phyloP scores from a whole-genome alignment of 345 rosid genomes.

The Stellera chamaejasme region DNA sequence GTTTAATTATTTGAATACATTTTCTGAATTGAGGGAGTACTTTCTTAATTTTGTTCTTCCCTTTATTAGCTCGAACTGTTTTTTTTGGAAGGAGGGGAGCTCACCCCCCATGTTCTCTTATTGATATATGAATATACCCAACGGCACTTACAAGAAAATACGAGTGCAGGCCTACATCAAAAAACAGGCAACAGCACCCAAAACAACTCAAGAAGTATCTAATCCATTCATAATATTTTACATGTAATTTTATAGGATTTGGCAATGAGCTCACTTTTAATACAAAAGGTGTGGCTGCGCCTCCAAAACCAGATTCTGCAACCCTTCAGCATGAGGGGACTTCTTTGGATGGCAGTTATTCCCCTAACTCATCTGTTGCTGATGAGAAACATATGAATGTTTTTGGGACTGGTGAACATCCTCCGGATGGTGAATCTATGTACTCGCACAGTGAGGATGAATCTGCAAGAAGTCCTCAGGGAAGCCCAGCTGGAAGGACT shows the following conservation, averaged over 20 bases:
- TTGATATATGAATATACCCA: too few species aligned
- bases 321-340: conserved; percentile 39
- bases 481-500: conserved; percentile 60
- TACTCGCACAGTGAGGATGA: conserved; percentile 75
- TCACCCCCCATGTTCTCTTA: too few species aligned
- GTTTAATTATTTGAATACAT: too few species aligned
- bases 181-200: too few species aligned
- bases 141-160: too few species aligned
- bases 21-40: too few species aligned
- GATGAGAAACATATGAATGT: conserved; percentile 39
- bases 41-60: too few species aligned
- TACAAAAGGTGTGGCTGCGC: conserved; percentile 22
- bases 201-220: too few species aligned
- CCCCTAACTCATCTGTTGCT: conserved; percentile 40
- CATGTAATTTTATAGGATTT: conserved; percentile 50
- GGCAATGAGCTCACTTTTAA: conserved; percentile 68
- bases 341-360: conserved; percentile 40
- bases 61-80: too few species aligned
- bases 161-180: too few species aligned
- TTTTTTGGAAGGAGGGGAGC: too few species aligned
- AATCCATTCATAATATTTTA: too few species aligned
- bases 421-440: conserved; percentile 50
- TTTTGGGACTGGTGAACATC: conserved; percentile 37
- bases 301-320: conserved; percentile 28
- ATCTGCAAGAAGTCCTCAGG: conserved; percentile 73